Evolutionary conservation across 768 basidiomycete species (phyloP).

Genomic region (Termitomyces sp.): DNA sequence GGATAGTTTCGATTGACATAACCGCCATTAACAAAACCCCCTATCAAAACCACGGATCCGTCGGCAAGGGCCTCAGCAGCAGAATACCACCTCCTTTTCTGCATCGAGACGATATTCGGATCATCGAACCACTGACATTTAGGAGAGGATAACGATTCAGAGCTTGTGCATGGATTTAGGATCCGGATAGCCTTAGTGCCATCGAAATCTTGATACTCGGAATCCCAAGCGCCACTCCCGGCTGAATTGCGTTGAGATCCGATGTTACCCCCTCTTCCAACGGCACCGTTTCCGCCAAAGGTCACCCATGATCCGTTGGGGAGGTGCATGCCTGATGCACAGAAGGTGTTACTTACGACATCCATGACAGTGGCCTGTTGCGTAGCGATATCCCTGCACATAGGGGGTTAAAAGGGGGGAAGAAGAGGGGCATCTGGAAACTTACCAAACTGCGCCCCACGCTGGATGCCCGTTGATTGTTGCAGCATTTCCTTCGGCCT

Average conservation of each 20-base stretch:
- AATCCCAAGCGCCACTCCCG: slow-evolving; percentile 53
- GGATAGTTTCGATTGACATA: slow-evolving; percentile 77
- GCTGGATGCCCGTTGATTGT: slow-evolving; percentile 69
- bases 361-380: slow-evolving; percentile 68
- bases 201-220: slow-evolving; percentile 75
- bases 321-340: slow-evolving; percentile 78
- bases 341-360: slow-evolving; percentile 71
- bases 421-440: not conserved
- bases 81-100: slow-evolving; percentile 74
- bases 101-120: slow-evolving; percentile 58
- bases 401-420: not conserved
- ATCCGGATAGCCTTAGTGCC: slow-evolving; percentile 79
- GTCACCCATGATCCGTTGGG: slow-evolving; percentile 75
- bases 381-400: slow-evolving; percentile 55
- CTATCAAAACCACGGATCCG: slow-evolving; percentile 77
- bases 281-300: slow-evolving; percentile 77
- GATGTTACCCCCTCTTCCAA: slow-evolving; percentile 61
- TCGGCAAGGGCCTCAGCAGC: slow-evolving; percentile 71
- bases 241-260: slow-evolving; percentile 49
- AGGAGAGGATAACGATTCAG: slow-evolving; percentile 44
- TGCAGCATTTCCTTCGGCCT: slow-evolving; percentile 74
- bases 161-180: slow-evolving; percentile 66
- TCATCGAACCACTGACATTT: slow-evolving; percentile 76
- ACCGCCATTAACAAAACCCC: slow-evolving; percentile 76
- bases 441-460: slow-evolving; percentile 69